Evolutionary conservation across 1,284 basidiomycete genomes (phyloP), one percentile per base, ranked within the genome.

Genomic region (Xerocomus nothofagi): DNA sequence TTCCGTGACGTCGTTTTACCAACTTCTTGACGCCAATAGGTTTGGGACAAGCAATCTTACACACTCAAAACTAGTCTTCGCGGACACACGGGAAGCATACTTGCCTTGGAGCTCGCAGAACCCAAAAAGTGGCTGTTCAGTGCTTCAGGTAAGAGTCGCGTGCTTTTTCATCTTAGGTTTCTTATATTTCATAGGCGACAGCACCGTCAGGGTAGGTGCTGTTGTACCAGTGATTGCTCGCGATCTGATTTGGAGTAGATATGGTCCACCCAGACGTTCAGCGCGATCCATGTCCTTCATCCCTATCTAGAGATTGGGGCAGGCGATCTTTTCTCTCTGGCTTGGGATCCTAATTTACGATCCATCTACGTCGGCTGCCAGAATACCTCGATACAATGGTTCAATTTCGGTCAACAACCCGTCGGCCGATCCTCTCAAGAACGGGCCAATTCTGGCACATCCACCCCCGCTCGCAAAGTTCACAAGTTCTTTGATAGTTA

Each of bases 351-450:
- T 2, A 65, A 72, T 10, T 74, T 84, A 9, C 81, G 86, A 54
- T 89, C 86, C 0, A 74, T 97, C 33, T 96, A 90, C 67, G 77
- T 97, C 47, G 94, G 93, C 23, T 91, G 91, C 62, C 91, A 97
- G 69, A 90, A 93, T 65, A 93, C 92, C 0, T 90, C 88, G 4
- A 77, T 95, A 29, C 91, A 94, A 61, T 94, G 89, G 90, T 82
- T 86, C 64, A 73, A 80, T 59, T 89, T 92, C 66, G 67, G 70
- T 20, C 60, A 53, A n/a, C 49, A 60, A 20, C 45, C 44, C 24
- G 20, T 51, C 32, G 47, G 37, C 42, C 37, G 20, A 37, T 54
- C 21, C 45, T 45, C 23, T 38, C 60, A 37, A 50, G 71, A 45
- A 50, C 66, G 60, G 50, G 42, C 43, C 49, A 59, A 44, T 21